phyloP scores from a whole-genome alignment of 345 rosid genomes.

The Aquilaria yunnanensis region DNA sequence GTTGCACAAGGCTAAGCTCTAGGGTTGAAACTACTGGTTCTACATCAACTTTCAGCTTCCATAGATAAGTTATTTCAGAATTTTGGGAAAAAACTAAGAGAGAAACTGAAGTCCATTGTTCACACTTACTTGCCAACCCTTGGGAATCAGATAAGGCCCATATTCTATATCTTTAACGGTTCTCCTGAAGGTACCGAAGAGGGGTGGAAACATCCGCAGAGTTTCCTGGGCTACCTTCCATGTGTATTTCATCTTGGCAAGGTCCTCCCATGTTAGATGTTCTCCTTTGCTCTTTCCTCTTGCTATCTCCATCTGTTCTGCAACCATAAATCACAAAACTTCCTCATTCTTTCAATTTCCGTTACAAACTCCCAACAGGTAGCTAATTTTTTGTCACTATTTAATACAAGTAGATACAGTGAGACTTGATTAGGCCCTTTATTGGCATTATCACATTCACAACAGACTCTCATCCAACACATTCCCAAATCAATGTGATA shows the following conservation, averaged over 20 bases:
- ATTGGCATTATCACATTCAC: no score
- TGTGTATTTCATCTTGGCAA: slow-evolving; percentile 51
- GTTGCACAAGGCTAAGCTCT: no score
- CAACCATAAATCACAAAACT: slow-evolving; percentile 6
- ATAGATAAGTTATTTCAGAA: background rate
- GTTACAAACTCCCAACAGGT: no score
- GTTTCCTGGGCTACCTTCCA: slow-evolving; percentile 61
- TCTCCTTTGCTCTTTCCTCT: slow-evolving; percentile 29
- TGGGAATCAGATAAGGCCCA: slow-evolving; percentile 37
- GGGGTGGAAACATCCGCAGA: slow-evolving; percentile 35
- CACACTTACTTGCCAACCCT: slow-evolving; percentile 47
- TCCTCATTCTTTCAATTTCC: background rate
- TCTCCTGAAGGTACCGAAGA: slow-evolving; percentile 43
- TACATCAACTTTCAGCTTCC: no score
- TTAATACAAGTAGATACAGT: no score
- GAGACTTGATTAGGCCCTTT: no score
- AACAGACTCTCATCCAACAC: no score
- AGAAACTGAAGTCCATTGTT: no score
- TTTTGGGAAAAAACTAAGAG: no score
- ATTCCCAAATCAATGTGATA: slow-evolving; percentile 2
- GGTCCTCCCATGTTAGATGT: slow-evolving; percentile 45
- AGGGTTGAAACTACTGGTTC: no score
- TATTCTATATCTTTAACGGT: slow-evolving; percentile 34
- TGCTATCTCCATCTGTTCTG: slow-evolving; percentile 48
- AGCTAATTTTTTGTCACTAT: no score